Evolutionary conservation across 768 basidiomycete genomes (phyloP), one percentile per base, ranked within the genome.

Genomic region (Leccinum ochraceum): DNA sequence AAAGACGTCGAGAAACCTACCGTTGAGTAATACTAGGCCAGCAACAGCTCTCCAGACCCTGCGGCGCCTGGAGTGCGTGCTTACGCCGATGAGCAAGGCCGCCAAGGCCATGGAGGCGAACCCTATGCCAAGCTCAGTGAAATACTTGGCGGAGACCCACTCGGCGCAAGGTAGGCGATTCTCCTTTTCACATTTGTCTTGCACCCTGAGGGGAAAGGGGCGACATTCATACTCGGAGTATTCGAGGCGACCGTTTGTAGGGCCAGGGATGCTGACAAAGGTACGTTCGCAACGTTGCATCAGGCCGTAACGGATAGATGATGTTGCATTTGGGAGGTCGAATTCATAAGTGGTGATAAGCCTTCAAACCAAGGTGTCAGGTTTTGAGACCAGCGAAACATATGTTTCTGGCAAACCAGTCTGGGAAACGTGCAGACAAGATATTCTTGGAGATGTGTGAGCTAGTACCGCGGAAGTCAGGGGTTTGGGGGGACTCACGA

Each of bases 31-130:
- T 13, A 89, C 76, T 10, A 92, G 72, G 16, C 83, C 84, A 8
- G 88, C 88, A 1, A 88, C 86, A 1, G 83, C 86, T 69, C 82
- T 84, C 90, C 90, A 92, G 34, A 91, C 86, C 64, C 90, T 83
- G 60, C 89, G 79, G 64, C 90, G 79, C 54, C 90, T 79, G 16
- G 89, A 89, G 67, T 85, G 85, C 0, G 90, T 90, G 67, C 82
- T 89, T 20, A 90, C 80, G 4, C 90, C 90, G 59, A 92, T 78
- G 46, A 86, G 67, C 53, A 92, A 78, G 8, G 88, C 77, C 1
- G 80, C 67, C 39, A 89, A 73, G 4, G 88, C 83, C 28, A 86
- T 74, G 52, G 76, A 80, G 8, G 82, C 86, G 70, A 88, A 88
- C 3, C 89, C 86, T 34, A 86, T 78, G 49, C 83, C 83, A 10